Evolutionary conservation across 495 filamentous ascomycete species (phyloP).

Genomic region (Schizothecium vesticola): DNA sequence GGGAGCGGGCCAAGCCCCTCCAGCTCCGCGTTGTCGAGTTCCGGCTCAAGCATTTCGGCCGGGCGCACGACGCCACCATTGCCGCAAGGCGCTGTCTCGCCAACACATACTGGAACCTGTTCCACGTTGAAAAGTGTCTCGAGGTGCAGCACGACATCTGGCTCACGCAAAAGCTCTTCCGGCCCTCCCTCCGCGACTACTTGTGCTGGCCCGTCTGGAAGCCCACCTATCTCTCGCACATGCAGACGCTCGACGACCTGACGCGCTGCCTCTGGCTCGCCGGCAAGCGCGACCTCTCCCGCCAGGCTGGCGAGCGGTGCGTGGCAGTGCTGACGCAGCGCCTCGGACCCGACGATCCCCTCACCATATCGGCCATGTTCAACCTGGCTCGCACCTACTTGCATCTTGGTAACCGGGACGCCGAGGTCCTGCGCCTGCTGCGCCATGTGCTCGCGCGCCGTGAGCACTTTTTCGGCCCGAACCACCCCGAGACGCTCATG

Average conservation of each 20-base stretch:
- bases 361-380: slow-evolving; percentile 7
- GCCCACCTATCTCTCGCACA: slow-evolving; percentile 3
- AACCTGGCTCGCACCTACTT: slow-evolving; percentile 3
- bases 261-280: slow-evolving; percentile 6
- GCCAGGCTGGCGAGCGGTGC: slow-evolving; percentile 4
- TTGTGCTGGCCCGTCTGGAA: slow-evolving; percentile 6
- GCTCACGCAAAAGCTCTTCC: slow-evolving; percentile 4
- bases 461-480: slow-evolving; percentile 3
- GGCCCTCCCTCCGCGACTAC: slow-evolving; percentile 4
- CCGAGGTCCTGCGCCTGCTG: not conserved
- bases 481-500: slow-evolving; percentile 4
- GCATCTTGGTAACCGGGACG: not conserved
- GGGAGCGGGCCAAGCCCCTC: not conserved
- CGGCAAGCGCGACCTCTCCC: slow-evolving; percentile 4
- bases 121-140: not conserved
- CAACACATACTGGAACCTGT: slow-evolving; percentile 7
- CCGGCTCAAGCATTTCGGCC: not conserved
- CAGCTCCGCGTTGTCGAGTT: slow-evolving; percentile 6
- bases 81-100: slow-evolving; percentile 1
- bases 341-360: slow-evolving; percentile 1
- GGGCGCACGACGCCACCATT: not conserved
- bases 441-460: not conserved
- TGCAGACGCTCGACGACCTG: slow-evolving; percentile 6
- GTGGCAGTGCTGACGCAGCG: slow-evolving; percentile 1
- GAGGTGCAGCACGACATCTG: slow-evolving; percentile 3